Base-by-base conservation (phyloP, 495 filamentous ascomycete genomes). In the Aspergillus sclerotioniger region DNA sequence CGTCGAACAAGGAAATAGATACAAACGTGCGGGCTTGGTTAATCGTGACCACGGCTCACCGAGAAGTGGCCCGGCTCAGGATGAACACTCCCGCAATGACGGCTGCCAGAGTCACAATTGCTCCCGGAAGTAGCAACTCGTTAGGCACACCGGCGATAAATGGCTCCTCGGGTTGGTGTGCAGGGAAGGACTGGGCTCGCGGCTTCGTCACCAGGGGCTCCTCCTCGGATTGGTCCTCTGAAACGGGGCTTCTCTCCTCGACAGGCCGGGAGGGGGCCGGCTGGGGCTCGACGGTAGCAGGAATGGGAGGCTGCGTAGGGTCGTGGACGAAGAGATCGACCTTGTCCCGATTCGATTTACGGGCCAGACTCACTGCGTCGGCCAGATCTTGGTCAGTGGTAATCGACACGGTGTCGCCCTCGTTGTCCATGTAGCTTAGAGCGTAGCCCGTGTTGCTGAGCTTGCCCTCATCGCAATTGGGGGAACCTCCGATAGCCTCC, bases 241-340 rank as follows among this genome's bases (percentile, higher is more conserved):
- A 76, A 29, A 69, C 61, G 55, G 77, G 71, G 64, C 80, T 83
- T 57, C 87, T 84, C 55, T 85, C 83, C 62, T 82, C 76, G 32
- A 82, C 79, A 15, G 84, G 76, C 51, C 77, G 79, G 54, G 82
- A 78, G 65, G 50, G 82, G 66, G 49, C 71, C 0, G 87, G 87
- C 13, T 87, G 84, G 32, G 90, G 87, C 46, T 92, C 87, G 8
- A 88, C 63, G 0, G 86, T 83, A 8, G 83, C 80, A 8, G 81
- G 71, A 41, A 92, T 84, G 0, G 94, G 86, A 8, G 94, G 87
- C 67, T 91, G 89, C 44, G 89, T 81, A 8, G 93, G 94, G 67
- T 99, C 90, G 67, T 98, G 94, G 51, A 99, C 92, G 65, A 96
- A 98, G 10, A 99, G 79, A 62, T 99, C 93, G 31, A 99, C 94